A percentile compares a stretch with the other conserved stretches of the same genome.
Conservation (phyloP, 2,329 filamentous ascomycete genomes). For the Elsinoe fawcettii region DNA sequence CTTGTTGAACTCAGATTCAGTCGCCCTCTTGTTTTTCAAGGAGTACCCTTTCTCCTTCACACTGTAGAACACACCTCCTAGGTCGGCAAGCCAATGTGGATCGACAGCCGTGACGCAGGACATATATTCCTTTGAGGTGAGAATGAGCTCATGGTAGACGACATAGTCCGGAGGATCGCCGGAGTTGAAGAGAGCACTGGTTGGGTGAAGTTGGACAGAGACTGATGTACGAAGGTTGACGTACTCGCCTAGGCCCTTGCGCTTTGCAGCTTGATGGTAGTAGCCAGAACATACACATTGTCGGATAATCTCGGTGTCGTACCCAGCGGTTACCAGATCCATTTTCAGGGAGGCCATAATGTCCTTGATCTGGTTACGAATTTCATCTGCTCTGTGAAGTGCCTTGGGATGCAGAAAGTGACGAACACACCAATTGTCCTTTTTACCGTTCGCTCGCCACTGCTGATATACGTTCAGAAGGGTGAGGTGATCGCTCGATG, state of each 20-base stretch:
- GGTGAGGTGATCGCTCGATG: constrained; percentile 93
- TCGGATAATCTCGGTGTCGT: constrained; percentile 91
- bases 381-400: constrained; percentile 82
- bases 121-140: constrained; percentile 97
- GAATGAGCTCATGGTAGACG: constrained; percentile 93
- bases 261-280: constrained; percentile 94
- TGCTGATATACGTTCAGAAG: constrained; percentile 92
- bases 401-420: constrained; percentile 97
- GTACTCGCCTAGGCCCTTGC: constrained; percentile 95
- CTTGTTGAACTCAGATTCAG: constrained; percentile 83
- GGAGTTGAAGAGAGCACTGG: constrained; percentile 81
- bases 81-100: constrained; percentile 91
- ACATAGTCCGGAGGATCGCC: constrained; percentile 96
- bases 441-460: constrained; percentile 85
- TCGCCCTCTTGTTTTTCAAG: constrained; percentile 73
- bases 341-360: constrained; percentile 95
- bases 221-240: constrained; percentile 93
- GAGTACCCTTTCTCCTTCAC: constrained; percentile 97
- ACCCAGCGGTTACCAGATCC: constrained; percentile 78
- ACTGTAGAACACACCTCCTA: constrained; percentile 94
- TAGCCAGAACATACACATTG: constrained; percentile 97
- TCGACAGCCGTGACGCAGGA: constrained; percentile 93
- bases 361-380: constrained; percentile 84
- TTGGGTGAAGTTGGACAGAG: constrained; percentile 88
- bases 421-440: constrained; percentile 82